A percentile compares a stretch with the other conserved stretches of the same genome.
Conservation (phyloP, 176 grass and related monocot genomes). For the Phragmites australis region DNA sequence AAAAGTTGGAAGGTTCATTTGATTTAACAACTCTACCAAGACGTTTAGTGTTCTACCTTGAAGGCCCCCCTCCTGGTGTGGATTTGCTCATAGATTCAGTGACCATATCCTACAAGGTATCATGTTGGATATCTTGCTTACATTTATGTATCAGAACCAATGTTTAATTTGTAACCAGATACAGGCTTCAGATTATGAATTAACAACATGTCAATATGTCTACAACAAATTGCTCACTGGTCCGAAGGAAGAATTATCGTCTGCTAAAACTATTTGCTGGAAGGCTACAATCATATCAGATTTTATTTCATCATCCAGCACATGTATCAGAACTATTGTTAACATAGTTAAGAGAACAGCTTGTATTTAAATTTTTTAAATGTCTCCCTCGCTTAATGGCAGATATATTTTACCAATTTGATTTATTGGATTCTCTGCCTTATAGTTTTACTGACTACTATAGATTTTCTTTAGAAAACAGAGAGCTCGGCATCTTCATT, state of each 20-base stretch:
- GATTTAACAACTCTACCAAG: constrained; percentile 51
- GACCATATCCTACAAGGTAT: constrained; percentile 63
- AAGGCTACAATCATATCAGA: background rate
- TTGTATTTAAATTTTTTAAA: background rate
- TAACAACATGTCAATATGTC: background rate
- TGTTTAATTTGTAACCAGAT: background rate
- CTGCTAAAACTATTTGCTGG: constrained; percentile 20
- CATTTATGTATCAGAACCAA: background rate
- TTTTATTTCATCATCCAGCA: constrained; percentile 1
- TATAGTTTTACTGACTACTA: constrained; percentile 31
- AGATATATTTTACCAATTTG: background rate
- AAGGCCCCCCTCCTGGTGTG: constrained; percentile 73
- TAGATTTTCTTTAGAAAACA: constrained; percentile 54
- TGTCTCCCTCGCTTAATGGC: background rate
- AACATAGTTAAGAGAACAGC: constrained; percentile 11
- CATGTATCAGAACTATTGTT: constrained; percentile 21
- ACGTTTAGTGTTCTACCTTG: constrained; percentile 66
- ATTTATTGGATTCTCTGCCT: background rate
- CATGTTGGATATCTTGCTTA: constrained; percentile 12
- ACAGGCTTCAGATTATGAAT: constrained; percentile 17
- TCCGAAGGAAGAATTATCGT: background rate
- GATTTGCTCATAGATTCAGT: constrained; percentile 89
- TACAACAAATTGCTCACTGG: constrained; percentile 4
- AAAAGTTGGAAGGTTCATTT: constrained; percentile 87
- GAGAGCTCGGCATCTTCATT: constrained; percentile 29